Evolutionary conservation across 768 basidiomycete genomes (phyloP).

Genomic region (Phanerodontia chrysosporium): DNA sequence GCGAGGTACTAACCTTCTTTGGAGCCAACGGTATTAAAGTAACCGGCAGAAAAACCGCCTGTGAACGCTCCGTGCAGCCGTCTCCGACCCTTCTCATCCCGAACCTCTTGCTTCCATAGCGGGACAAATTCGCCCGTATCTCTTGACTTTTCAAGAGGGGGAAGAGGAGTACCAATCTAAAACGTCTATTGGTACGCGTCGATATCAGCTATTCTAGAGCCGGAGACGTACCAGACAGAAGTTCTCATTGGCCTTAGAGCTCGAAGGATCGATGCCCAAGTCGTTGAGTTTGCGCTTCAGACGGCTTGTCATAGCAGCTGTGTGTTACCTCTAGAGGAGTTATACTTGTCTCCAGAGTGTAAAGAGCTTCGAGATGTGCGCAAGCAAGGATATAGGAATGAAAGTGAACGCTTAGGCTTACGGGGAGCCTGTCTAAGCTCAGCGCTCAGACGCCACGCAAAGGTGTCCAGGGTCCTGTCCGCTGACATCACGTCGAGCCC

Average conservation of each 20-base stretch:
- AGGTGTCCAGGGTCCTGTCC: too few species aligned
- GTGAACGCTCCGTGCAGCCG: constrained; percentile 98
- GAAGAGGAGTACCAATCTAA: constrained; percentile 91
- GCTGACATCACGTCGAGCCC: too few species aligned
- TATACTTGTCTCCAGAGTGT: too few species aligned
- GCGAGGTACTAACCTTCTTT: constrained; percentile 71
- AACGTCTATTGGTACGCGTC: constrained; percentile 6
- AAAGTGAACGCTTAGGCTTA: too few species aligned
- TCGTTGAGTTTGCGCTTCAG: constrained; percentile 86
- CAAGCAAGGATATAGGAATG: too few species aligned
- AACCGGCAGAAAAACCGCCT: constrained; percentile 96
- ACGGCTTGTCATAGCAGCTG: constrained; percentile 41
- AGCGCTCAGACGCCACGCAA: too few species aligned
- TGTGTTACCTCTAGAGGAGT: not conserved
- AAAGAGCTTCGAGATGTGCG: too few species aligned
- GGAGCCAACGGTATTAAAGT: constrained; percentile 93
- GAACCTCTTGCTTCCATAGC: constrained; percentile 94
- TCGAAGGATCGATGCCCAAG: constrained; percentile 68
- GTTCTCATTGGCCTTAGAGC: constrained; percentile 70
- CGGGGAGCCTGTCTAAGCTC: too few species aligned
- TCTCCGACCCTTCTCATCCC: constrained; percentile 88
- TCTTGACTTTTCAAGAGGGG: constrained; percentile 89
- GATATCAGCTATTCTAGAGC: too few species aligned
- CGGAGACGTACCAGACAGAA: constrained; percentile 75
- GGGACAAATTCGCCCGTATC: constrained; percentile 95